These are phyloP conservation scores for Hemisphaericaspora xylanilytica DNA, from an alignment of 1,139 yeast species.

Conservation along the genomic window DNA sequence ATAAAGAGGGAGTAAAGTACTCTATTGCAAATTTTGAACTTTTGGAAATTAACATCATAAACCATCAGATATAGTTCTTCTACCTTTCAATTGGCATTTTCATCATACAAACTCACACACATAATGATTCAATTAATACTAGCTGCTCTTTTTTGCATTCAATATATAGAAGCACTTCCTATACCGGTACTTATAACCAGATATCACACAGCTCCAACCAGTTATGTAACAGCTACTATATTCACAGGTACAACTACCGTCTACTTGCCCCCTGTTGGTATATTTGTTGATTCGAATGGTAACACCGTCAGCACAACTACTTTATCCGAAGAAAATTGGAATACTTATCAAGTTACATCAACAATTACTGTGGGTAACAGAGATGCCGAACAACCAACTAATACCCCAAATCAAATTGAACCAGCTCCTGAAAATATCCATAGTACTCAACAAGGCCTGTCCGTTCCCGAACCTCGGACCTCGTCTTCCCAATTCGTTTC, in stretches of 20 bases:
- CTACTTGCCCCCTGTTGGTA: conserved; percentile 67
- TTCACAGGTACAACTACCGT: conserved; percentile 61
- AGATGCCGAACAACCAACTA: neutral
- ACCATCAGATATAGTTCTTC: neutral
- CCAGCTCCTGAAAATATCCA: neutral
- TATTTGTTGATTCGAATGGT: conserved; percentile 48
- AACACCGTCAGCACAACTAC: conserved; percentile 63
- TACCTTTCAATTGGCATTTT: neutral
- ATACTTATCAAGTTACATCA: conserved; percentile 23
- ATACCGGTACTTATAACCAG: conserved; percentile 51
- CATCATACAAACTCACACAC: neutral
- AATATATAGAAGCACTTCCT: conserved; percentile 32
- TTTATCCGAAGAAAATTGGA: conserved; percentile 32
- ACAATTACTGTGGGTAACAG: conserved; percentile 11
- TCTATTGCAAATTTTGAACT: no score
- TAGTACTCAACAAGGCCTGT: neutral
- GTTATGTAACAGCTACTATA: conserved; percentile 51
- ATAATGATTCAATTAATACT: conserved; percentile 12
- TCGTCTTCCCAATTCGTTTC: neutral
- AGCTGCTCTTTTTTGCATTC: conserved; percentile 20
- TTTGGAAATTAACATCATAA: no score
- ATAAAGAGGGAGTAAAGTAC: no score
- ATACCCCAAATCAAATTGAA: neutral
- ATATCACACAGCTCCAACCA: conserved; percentile 59
- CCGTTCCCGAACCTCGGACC: neutral